Base-by-base conservation (phyloP, 108 stramenopile species). In the Pseudonitzschia delicatissima region DNA sequence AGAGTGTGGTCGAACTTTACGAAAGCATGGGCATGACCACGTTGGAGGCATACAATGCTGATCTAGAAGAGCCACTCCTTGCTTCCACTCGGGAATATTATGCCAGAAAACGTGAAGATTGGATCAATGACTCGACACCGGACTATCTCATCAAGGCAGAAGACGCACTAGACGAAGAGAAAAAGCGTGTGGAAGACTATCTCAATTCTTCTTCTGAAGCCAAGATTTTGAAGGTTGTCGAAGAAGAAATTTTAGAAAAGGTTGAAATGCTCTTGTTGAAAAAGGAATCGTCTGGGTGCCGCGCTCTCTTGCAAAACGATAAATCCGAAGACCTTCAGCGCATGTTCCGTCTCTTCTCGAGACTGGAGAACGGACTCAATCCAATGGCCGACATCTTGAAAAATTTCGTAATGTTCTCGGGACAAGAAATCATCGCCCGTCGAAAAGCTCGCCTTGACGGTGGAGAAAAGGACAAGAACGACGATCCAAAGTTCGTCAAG, bases 91-190 rank as follows among this genome's bases (percentile, higher is more conserved):
- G 94, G n/a, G 83, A 95, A 34, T 96, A 88, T 80, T 99, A 97
- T 64, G 89, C 84, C 35, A 80, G 90, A 31, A 97, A 97, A 70
- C 79, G 94, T 7, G 90, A 97, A 68, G 92, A 96, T 58, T 99
- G 99, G 99, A 96, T 99, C 71, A 82, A 77, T 26, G 96, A 96
- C 76, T 92, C 93, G 23, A 96, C 97, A 0, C 99, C 99, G 3
- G 92, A 93, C 61, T 99, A 98, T 81, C 79, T 99, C 57, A 84
- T 96, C 77, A 97, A 97, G 80, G 96, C 97, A 35, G 99, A 99
- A 64, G 90, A 83, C 47, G 95, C 94, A 4, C 79, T 99, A 34
- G 81, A 80, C 35, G 86, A 85, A 53, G 99, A 99, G 73, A 76
- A 78, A 47, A 70, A 72, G 27, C 93, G 99, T 21, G 98, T 99